Evolutionary conservation across 257 asterid species (phyloP).

Genomic region (Hygrophila difformis): DNA sequence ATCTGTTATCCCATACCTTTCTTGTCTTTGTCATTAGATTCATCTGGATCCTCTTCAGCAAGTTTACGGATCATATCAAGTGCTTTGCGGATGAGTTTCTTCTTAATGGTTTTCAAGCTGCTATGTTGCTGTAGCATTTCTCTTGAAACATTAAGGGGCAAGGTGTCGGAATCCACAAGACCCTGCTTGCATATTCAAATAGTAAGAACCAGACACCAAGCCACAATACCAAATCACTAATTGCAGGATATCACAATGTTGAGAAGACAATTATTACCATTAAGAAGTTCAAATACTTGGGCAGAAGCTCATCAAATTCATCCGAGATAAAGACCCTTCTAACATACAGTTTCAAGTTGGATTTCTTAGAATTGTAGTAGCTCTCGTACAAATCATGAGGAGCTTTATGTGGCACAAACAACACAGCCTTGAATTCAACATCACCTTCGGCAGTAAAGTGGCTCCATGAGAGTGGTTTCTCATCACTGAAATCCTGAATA

Average conservation of each 20-base stretch:
- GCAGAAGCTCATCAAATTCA: conserved; percentile 87
- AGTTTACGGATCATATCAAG: conserved; percentile 93
- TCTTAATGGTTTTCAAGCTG: conserved; percentile 93
- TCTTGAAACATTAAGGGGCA: conserved; percentile 92
- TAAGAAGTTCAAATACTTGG: conserved; percentile 86
- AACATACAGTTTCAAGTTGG: conserved; percentile 76
- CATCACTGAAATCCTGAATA: conserved; percentile 73
- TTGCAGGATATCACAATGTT: background rate
- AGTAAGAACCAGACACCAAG: conserved; percentile 6
- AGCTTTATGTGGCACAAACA: conserved; percentile 90
- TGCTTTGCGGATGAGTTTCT: conserved; percentile 94
- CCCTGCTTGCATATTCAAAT: conserved; percentile 41
- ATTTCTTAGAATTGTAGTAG: conserved; percentile 70
- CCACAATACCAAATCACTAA: background rate
- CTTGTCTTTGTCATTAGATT: conserved; percentile 54
- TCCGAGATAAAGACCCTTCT: conserved; percentile 89
- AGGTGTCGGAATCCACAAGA: conserved; percentile 94
- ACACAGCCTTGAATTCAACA: conserved; percentile 86
- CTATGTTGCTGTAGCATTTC: conserved; percentile 97
- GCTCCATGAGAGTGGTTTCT: conserved; percentile 84
- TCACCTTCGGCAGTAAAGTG: conserved; percentile 96
- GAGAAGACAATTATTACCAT: conserved; percentile 43
- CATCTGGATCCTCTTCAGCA: conserved; percentile 97
- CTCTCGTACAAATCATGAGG: conserved; percentile 90
- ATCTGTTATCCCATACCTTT: conserved; percentile 32